Evolutionary conservation across 768 basidiomycete genomes (phyloP), one percentile per base, ranked within the genome.

Genomic region (Kwoniella heveanensis): DNA sequence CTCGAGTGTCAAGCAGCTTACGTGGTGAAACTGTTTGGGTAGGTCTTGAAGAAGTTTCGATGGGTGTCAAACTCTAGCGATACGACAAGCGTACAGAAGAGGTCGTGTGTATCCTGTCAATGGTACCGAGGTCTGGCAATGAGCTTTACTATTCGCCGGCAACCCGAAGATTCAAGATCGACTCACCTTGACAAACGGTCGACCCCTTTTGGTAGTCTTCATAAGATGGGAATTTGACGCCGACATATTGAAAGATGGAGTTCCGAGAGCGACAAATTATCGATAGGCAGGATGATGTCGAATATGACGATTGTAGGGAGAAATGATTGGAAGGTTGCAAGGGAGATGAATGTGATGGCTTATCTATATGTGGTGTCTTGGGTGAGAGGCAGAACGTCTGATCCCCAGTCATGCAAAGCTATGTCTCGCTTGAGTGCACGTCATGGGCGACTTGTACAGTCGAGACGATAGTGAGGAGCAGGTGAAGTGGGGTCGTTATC

Each of bases 191-290:
- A 94, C 86, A 80, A 88, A 96, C 15, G 93, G 93, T 71, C 93
- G 85, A 66, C 93, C 93, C 77, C 93, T 87, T 84, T 92, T 91
- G 78, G 93, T 95, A 15, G 91, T 95, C 86, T 95, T 94, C 93
- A 97, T 96, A 90, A 95, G 91, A 81, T 95, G 93, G 26, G 90
- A 91, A 46, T 89, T 87, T 68, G 85, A 86, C 46, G 86, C 29
- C 52, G 66, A 64, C 68, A 69, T 72, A 37, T 51, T 66, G 57
- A 6, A 32, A n/a, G n/a, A n/a, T n/a, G n/a, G n/a, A n/a, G n/a
- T n/a, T n/a, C n/a, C n/a, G n/a, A n/a, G n/a, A 25, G 49, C 19
- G 36, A 36, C 49, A 3, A 39, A 51, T 54, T 10, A 10, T 44
- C 9, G 9, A 44, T 32, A 32, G 32, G 32, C 32, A 32, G 13